Base-by-base conservation (phyloP, 2,329 filamentous ascomycete species). In the Cercospora zeae-maydis region DNA sequence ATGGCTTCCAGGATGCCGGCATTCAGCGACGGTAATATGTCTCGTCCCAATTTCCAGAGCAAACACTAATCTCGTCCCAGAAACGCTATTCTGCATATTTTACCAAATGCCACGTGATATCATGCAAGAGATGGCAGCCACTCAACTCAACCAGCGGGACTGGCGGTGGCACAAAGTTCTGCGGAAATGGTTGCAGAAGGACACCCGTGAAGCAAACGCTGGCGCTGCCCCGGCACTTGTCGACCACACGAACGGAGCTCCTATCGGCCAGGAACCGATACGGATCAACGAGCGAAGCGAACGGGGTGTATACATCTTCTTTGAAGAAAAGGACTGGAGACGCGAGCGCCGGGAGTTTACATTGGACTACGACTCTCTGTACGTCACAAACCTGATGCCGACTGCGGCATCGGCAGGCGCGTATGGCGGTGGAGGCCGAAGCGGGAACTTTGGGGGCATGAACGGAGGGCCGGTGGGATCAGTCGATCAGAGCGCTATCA, bases 61-160 rank as follows among this genome's bases (percentile, higher is more conserved):
- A 6, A 27, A 11, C 39, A 16, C 67, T 68, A 58, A 70, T 36
- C 42, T 11, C 24, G n/a, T 36, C 37, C 80, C 86, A 66, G 87
- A 89, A 72, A 89, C 87, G 0, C 78, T 89, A 4, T 87, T 89
- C 72, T 86, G 85, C 71, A 87, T 89, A 63, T 89, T 89, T 79
- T 89, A 88, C 76, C 86, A 85, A 66, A 84, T 85, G 77, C 86
- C 86, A 13, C 79, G 84, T 63, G 86, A 88, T 70, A 82, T 88
- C 60, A 80, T 86, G 73, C 87, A 89, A 71, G 87, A 89, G 71
- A 78, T 87, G 51, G 86, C 86, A 5, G 86, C 86, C 7, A 80
- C 83, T 62, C 86, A 89, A 71, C 75, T 89, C 70, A 76, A 78
- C 69, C 76, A 76, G 33, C 78, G 81, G 33, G 80, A 82, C 65